phyloP scores from a whole-genome alignment of 2,329 filamentous ascomycete genomes.

The Talaromyces piceae region DNA sequence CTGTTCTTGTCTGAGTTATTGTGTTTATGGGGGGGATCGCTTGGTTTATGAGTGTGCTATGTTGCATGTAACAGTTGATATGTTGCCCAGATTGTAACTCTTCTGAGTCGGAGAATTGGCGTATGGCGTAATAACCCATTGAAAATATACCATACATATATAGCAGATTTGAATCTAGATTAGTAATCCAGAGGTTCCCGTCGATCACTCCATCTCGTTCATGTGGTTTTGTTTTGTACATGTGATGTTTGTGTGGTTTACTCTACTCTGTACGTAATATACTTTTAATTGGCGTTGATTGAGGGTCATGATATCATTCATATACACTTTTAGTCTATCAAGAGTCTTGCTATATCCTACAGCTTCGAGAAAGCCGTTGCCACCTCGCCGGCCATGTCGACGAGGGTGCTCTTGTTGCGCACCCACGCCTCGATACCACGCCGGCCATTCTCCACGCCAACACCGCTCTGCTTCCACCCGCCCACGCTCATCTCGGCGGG shows the following conservation, averaged over 20 bases:
- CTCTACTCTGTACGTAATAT: not conserved
- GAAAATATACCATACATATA: not conserved
- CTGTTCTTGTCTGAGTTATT: not conserved
- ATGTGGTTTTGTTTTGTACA: too few relatives aligned
- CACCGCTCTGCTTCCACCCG: conserved; percentile 83
- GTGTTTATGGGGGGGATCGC: conserved; percentile 1
- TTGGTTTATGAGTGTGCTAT: conserved; percentile 9
- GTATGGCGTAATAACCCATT: not conserved
- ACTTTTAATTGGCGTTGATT: not conserved
- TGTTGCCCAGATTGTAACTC: not conserved
- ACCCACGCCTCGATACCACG: conserved; percentile 75
- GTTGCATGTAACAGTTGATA: conserved; percentile 4
- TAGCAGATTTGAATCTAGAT: too few relatives aligned
- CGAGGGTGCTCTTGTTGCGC: conserved; percentile 77
- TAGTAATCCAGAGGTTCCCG: too few relatives aligned
- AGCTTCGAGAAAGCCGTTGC: conserved; percentile 68
- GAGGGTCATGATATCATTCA: not conserved
- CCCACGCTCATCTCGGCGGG: conserved; percentile 89
- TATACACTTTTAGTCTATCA: not conserved
- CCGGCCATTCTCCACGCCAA: conserved; percentile 80
- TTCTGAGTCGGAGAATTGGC: not conserved
- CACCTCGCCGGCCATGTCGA: conserved; percentile 68
- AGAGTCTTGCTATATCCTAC: too few relatives aligned
- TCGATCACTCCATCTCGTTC: too few relatives aligned
- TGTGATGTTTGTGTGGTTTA: too few relatives aligned